Evolutionary conservation across 768 basidiomycete genomes (phyloP).

Genomic region (Leccinum truebloodii): DNA sequence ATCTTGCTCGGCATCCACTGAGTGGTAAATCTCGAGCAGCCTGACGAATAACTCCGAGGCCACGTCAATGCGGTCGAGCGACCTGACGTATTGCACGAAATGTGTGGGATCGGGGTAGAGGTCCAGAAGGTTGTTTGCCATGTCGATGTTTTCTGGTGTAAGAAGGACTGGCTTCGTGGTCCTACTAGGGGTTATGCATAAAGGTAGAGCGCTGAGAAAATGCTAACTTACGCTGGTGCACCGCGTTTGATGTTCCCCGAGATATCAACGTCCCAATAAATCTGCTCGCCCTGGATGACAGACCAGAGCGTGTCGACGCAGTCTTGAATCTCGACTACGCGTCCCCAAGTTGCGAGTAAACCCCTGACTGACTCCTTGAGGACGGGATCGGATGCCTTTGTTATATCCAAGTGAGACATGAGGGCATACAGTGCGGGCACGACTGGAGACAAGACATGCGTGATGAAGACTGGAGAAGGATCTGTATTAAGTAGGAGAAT

Average conservation of each 20-base stretch:
- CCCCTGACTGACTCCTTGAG: constrained; percentile 59
- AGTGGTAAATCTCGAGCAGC: constrained; percentile 69
- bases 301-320: constrained; percentile 59
- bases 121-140: constrained; percentile 55
- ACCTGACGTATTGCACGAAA: constrained; percentile 66
- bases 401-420: constrained; percentile 50
- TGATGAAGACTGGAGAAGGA: constrained; percentile 70
- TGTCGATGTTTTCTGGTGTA: constrained; percentile 50
- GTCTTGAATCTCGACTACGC: constrained; percentile 54
- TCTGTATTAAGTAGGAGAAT: constrained; percentile 73
- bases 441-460: constrained; percentile 66
- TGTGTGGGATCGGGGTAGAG: constrained; percentile 76
- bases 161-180: constrained; percentile 44
- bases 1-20: constrained; percentile 20
- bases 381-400: constrained; percentile 63
- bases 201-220: background rate
- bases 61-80: constrained; percentile 66
- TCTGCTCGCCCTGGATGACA: constrained; percentile 51
- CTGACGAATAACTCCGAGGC: constrained; percentile 72
- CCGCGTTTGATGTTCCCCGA: constrained; percentile 49
- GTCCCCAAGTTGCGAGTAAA: constrained; percentile 74
- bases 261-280: constrained; percentile 56
- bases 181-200: constrained; percentile 5
- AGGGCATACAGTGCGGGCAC: constrained; percentile 67
- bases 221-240: constrained; percentile 43